Evolutionary conservation across 371 early-diverging fungal genomes (phyloP), one percentile per base, ranked within the genome.

Genomic region (Mortierella sp.): DNA sequence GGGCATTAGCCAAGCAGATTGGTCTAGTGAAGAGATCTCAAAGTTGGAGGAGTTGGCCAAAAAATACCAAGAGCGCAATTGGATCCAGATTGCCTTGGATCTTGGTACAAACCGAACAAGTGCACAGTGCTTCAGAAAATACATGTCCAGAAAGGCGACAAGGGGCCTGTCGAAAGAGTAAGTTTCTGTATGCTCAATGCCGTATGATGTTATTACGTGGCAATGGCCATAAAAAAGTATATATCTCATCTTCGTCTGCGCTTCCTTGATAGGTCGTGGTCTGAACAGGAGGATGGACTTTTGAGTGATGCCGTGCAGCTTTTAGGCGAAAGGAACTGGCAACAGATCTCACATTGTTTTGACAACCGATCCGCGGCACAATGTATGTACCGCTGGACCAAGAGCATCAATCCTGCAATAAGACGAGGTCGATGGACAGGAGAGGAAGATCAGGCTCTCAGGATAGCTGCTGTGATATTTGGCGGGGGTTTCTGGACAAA

Each of bases 361-460:
- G 89, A 87, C 0, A 84, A 86, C 45, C 86, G 95, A 30, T 85
- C 90, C 5, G 89, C 91, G 6, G 87, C 88, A 58, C 96, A 96
- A 76, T 96, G 96, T 65, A 81, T 93, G 43, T 90, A 92, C 47
- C 87, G 94, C 38, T 97, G 93, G 93, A 79, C 81, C 42, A 92
- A 93, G 66, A 86, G 86, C 1, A 56, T 95, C 18, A 85, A 89
- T 64, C 95, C 96, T 1, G 86, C 86, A 1, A 93, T 94, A 30
- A 83, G 87, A 21, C 86, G 90, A 1, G 89, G 90, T 8, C 81
- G 88, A 26, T 97, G 95, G 95, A 82, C 81, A 21, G 38, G 54
- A 8, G 89, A 91, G 47, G 96, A 96, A 69, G 95, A 96, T 64
- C 80, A 81, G 2, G 72, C 85, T 16, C 81, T 96, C 24, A 78